Evolutionary conservation across 768 basidiomycete genomes (phyloP), one percentile per base, ranked within the genome.

Genomic region (Austroboletus eburneus): DNA sequence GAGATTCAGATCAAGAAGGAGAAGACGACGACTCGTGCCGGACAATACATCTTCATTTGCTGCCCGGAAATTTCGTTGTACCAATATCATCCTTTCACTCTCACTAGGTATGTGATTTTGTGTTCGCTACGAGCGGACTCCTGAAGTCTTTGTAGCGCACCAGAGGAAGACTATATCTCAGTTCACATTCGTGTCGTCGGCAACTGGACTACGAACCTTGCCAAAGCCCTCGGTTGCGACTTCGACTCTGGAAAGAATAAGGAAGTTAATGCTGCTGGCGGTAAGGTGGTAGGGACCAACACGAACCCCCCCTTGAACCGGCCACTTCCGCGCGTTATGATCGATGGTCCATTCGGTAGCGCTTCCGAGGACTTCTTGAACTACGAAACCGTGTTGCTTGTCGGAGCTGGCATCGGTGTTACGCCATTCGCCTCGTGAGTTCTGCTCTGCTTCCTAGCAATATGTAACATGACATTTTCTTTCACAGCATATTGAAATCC

Each of bases 1-100:
- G 93, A 97, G 69, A 71, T 98, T 23, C 95, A 96, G 67, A 94
- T 97, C 77, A 96, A 94, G 76, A 96, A 96, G 69, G 94, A 96
- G 61, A 87, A 85, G 70, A 91, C 81, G 0, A 83, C 72, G 2
- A 81, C 80, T 23, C 77, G 84, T 10, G 91, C 92, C 1, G 92
- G 92, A 17, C 90, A 95, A 65, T 97, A 96, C 67, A 89, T 97
- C 64, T 93, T 95, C 74, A 67, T 96, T 40, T 84, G 74, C 54
- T 92, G 90, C 70, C 94, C 93, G 9, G 88, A 91, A 67, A 74
- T 97, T 38, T 91, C 87, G 17, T 95, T 91, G 72, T 94, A 87
- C 76, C 91, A 96, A 64, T 97, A 92, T 88, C 94, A 97, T 61
- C 92, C 93, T 9, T 96, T 96, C 76, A 95, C 93, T 14, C 79